phyloP scores from a whole-genome alignment of 2,329 filamentous ascomycete species.

The Ilyonectria robusta region DNA sequence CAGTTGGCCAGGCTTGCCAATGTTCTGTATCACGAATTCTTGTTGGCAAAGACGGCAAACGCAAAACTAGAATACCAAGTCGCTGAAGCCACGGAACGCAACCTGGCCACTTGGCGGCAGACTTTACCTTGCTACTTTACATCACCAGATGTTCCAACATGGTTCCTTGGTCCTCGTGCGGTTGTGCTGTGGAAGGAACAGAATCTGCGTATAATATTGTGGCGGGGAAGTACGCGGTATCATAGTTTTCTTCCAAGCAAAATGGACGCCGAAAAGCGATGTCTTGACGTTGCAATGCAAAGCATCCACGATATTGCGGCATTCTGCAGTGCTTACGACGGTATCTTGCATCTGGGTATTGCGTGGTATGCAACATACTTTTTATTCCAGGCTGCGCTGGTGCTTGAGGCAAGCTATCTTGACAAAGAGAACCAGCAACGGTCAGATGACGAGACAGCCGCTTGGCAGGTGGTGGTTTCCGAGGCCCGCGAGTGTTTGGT shows the following conservation, averaged over 20 bases:
- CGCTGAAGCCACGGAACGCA: constrained; percentile 55
- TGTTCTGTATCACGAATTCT: constrained; percentile 58
- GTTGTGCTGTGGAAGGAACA: constrained; percentile 59
- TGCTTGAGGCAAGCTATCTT: constrained; percentile 48
- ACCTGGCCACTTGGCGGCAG: constrained; percentile 52
- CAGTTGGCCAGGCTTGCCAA: constrained; percentile 58
- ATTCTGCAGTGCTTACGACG: constrained; percentile 51
- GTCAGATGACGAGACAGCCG: constrained; percentile 15
- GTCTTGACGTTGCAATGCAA: constrained; percentile 54
- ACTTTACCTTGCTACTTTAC: constrained; percentile 53
- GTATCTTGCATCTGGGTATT: constrained; percentile 50
- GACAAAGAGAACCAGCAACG: constrained; percentile 24
- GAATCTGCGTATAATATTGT: constrained; percentile 61
- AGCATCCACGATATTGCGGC: constrained; percentile 54
- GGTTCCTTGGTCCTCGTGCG: constrained; percentile 54
- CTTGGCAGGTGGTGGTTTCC: constrained; percentile 22
- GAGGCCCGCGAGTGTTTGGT: constrained; percentile 22
- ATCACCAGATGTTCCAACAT: constrained; percentile 47
- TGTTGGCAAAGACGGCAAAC: constrained; percentile 54
- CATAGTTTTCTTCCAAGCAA: constrained; percentile 49
- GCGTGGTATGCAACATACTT: constrained; percentile 62
- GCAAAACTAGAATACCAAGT: constrained; percentile 54
- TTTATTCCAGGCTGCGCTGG: constrained; percentile 60
- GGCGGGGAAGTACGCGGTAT: constrained; percentile 53
- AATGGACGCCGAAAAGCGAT: constrained; percentile 50